Evolutionary conservation across 345 rosid genomes (phyloP).

Genomic region (Eucalyptus camaldulensis): DNA sequence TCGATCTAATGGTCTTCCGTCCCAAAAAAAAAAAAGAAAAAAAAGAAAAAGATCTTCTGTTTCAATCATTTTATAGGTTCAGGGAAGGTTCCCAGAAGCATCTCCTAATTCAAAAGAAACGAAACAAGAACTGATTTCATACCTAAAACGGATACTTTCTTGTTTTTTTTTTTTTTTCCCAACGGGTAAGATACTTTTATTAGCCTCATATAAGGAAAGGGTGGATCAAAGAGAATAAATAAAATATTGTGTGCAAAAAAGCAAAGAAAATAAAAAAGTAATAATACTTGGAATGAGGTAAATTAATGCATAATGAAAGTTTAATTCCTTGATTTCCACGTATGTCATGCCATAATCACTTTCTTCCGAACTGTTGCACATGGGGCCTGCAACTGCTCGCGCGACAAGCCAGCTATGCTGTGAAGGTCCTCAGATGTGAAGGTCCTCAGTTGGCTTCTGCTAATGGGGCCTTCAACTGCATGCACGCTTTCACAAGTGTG

Average conservation of each 20-base stretch:
- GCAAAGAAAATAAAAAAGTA: not conserved
- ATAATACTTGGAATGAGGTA: not conserved
- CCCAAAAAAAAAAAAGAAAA: too few species aligned
- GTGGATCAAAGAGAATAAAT: not conserved
- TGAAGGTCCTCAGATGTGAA: too few species aligned
- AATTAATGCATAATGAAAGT: not conserved
- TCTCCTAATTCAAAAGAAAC: too few species aligned
- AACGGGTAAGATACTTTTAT: not conserved
- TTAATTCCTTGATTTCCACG: not conserved
- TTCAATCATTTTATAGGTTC: too few species aligned
- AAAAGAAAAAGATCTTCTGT: fast-evolving
- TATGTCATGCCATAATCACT: not conserved
- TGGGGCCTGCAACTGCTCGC: not conserved
- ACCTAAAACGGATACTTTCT: not conserved
- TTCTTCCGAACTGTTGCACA: not conserved
- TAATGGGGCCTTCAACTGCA: not conserved
- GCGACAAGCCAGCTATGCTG: not conserved
- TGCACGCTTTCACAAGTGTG: not conserved
- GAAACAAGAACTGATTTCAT: not conserved
- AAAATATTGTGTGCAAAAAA: not conserved
- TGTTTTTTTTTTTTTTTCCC: not conserved
- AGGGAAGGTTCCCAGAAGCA: too few species aligned
- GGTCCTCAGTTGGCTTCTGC: too few species aligned
- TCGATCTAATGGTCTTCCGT: too few species aligned
- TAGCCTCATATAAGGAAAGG: not conserved